Percentiles rank a stretch among this genome's conserved stretches.
phyloP scores from a whole-genome alignment of 306 rosid species.

The Phaseolus lunatus region DNA sequence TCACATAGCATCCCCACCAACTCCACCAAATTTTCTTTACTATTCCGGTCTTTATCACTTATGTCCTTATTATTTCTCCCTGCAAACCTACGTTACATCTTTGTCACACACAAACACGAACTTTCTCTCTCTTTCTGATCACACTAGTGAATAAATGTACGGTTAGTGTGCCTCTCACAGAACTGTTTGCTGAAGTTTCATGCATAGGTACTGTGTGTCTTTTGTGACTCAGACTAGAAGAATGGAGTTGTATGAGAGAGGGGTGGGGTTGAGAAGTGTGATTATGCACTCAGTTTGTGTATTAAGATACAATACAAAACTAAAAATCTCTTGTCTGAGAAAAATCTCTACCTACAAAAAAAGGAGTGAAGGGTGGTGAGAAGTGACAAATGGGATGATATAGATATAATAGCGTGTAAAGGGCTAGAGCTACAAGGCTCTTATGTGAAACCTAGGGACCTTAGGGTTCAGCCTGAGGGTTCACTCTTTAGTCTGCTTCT shows the following conservation, averaged over 20 bases:
- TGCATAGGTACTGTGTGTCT: slow-evolving; percentile 63
- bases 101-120: slow-evolving; percentile 58
- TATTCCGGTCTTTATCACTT: slow-evolving; percentile 52
- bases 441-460: slow-evolving; percentile 54
- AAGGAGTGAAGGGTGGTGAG: background rate
- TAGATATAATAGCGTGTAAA: slow-evolving; percentile 41
- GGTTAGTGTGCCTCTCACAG: slow-evolving; percentile 57
- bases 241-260: slow-evolving; percentile 56
- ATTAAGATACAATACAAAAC: slow-evolving; percentile 20
- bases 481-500: slow-evolving; percentile 37
- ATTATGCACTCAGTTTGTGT: slow-evolving; percentile 9
- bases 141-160: slow-evolving; percentile 61
- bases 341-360: slow-evolving; percentile 46
- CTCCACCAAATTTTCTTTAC: slow-evolving; percentile 49
- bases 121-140: slow-evolving; percentile 44
- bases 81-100: slow-evolving; percentile 69
- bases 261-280: slow-evolving; percentile 53
- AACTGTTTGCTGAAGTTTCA: slow-evolving; percentile 77
- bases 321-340: slow-evolving; percentile 41
- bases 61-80: slow-evolving; percentile 58
- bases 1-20: slow-evolving; percentile 9
- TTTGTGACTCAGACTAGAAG: slow-evolving; percentile 60
- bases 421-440: slow-evolving; percentile 30
- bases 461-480: slow-evolving; percentile 53
- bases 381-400: slow-evolving; percentile 27